phyloP scores from a whole-genome alignment of 2,329 filamentous ascomycete genomes.

The Zelopaecilomyces penicillatus region DNA sequence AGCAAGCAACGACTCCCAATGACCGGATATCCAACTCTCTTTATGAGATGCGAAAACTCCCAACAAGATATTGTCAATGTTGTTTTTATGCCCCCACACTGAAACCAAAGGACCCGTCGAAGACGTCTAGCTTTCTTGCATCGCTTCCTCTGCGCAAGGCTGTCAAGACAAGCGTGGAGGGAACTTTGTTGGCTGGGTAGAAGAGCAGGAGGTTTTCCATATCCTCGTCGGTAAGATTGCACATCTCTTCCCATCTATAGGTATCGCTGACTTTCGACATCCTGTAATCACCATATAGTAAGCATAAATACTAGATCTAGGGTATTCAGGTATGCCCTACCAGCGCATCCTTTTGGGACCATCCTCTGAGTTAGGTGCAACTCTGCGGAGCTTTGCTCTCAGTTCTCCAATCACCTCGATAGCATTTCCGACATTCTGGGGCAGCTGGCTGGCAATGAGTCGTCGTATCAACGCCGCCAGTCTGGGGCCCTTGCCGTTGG shows the following conservation, averaged over 20 bases:
- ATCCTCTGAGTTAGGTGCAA: conserved; percentile 64
- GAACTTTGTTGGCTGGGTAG: conserved; percentile 53
- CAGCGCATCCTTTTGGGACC: conserved; percentile 86
- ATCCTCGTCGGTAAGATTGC: conserved; percentile 70
- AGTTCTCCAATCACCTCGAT: conserved; percentile 78
- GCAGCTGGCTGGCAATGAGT: conserved; percentile 69
- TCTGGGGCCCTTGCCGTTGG: conserved; percentile 91
- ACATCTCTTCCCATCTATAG: conserved; percentile 79
- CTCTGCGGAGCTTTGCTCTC: conserved; percentile 66
- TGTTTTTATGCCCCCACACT: conserved; percentile 36
- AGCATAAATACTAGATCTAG: neutral
- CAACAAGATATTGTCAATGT: neutral
- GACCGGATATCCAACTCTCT: too few species aligned
- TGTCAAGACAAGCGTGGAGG: conserved; percentile 45
- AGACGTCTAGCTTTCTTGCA: conserved; percentile 41
- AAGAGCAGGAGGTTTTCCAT: conserved; percentile 78
- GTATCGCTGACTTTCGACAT: conserved; percentile 88
- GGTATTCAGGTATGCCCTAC: conserved; percentile 36
- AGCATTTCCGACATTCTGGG: conserved; percentile 72
- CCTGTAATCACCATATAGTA: conserved; percentile 36
- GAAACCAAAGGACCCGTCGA: conserved; percentile 53
- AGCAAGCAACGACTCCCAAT: too few species aligned
- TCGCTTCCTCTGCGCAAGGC: conserved; percentile 41
- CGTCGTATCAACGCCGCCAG: conserved; percentile 79
- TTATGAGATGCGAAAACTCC: neutral